Conservation (phyloP, 106 monocot species). For the Dioscorea alata region DNA sequence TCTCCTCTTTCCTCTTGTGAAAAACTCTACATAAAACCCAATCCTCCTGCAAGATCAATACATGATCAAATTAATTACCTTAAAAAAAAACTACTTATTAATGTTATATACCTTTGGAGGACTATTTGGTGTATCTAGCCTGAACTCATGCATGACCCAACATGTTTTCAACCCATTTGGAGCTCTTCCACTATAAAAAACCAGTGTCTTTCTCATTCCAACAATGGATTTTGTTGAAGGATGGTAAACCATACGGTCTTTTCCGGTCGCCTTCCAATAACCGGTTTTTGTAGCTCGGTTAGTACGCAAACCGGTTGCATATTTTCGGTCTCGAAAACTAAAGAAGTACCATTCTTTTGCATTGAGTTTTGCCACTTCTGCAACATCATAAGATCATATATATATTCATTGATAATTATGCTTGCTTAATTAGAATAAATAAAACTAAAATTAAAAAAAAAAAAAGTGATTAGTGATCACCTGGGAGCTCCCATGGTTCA, state of each 20-base stretch:
- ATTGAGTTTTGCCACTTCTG: constrained; percentile 61
- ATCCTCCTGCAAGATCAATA: constrained; percentile 33
- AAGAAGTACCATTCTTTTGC: constrained; percentile 82
- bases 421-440: too few species aligned
- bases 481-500: constrained; percentile 97
- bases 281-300: constrained; percentile 62
- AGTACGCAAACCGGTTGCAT: constrained; percentile 54
- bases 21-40: constrained; percentile 56
- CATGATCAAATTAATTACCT: not conserved
- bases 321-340: constrained; percentile 74
- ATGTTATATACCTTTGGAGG: constrained; percentile 31
- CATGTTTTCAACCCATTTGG: constrained; percentile 43
- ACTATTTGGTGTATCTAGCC: constrained; percentile 34
- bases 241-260: constrained; percentile 30
- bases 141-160: constrained; percentile 76
- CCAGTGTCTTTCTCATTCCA: constrained; percentile 69
- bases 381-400: not conserved
- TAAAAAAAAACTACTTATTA: not conserved
- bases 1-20: constrained; percentile 32
- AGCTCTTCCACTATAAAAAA: constrained; percentile 59
- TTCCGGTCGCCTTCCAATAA: constrained; percentile 70
- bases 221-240: constrained; percentile 23
- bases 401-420: not conserved
- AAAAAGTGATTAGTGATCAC: constrained; percentile 19
- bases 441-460: too few species aligned